Base-by-base conservation (phyloP, 2,329 filamentous ascomycete genomes). In the Trichophyton mentagrophytes region DNA sequence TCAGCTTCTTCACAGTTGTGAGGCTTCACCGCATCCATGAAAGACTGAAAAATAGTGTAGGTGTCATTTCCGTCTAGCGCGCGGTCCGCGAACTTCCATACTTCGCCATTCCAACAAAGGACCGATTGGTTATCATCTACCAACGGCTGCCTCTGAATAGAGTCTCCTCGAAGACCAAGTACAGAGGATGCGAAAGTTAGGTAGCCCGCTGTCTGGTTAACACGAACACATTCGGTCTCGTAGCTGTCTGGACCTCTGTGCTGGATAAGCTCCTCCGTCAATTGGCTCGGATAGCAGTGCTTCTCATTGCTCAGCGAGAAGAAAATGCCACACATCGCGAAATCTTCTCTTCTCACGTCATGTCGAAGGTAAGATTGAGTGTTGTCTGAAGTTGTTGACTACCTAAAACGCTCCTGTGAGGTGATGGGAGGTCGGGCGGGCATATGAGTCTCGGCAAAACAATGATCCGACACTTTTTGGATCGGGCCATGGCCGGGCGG, bases 41-140 rank as follows among this genome's bases (percentile, higher is more conserved):
- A 77, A 42, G 82, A 69, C 38, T 78, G 69, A 68, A 92, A 85
- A 17, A 97, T 77, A 5, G 77, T 74, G 67, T 86, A 80, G 2
- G 88, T 88, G 73, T 99, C 93, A 69, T 96, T 96, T 61, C 85
- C 88, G 40, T 68, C 63, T 4, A 96, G 77, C 0, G 72, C 67
- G 8, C 79, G 67, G 38, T 79, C 80, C 7, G 73, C 74, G 57
- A 95, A 79, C 61, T 82, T 86, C 93, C 93, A 99, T 0, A 90
- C 92, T 71, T 99, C 93, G 49, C 93, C 93, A 69, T 99, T 99
- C 93, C 93, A 99, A 79, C 92, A 96, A 1, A 99, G 79, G 0
- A 89, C 77, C 0, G 86, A 89, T 3, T 80, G 79, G 0, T 80
- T 80, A 2, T 69, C 42, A 65, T 87, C 82, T 47, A 80, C 72